phyloP scores from a whole-genome alignment of 2,329 filamentous ascomycete species.

The Colletotrichum noveboracense region DNA sequence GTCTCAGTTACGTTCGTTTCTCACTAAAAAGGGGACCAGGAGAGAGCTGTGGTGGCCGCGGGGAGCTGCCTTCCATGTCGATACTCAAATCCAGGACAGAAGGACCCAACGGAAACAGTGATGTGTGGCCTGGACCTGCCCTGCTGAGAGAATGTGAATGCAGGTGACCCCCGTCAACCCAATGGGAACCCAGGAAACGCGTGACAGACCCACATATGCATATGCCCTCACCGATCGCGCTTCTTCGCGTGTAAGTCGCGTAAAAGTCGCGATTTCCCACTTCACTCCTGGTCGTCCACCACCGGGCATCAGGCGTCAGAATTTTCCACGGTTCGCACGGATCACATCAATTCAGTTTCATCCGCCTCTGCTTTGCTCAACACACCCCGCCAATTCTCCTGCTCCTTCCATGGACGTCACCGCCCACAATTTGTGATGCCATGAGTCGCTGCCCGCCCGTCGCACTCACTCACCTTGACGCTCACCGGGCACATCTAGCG shows the following conservation, averaged over 20 bases:
- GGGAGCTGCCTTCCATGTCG: not conserved
- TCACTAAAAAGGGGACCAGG: not conserved
- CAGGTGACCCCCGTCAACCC: not conserved
- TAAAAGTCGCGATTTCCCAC: conserved; percentile 6
- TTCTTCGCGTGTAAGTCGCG: not conserved
- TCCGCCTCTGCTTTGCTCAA: not conserved
- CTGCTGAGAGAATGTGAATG: not conserved
- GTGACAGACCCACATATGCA: not conserved
- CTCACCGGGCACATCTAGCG: conserved; percentile 1
- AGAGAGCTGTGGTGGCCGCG: not conserved
- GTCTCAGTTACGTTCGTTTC: not conserved
- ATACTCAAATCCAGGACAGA: not conserved
- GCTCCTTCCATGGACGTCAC: conserved; percentile 3
- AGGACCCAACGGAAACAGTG: not conserved
- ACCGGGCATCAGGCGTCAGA: not conserved
- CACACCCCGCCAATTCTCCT: not conserved
- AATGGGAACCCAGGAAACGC: not conserved
- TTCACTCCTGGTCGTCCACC: not conserved
- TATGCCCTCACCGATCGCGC: not conserved
- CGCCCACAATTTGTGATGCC: conserved; percentile 11
- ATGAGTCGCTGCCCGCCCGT: conserved; percentile 3
- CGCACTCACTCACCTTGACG: conserved; percentile 1
- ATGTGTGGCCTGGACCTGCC: not conserved
- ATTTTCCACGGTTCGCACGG: conserved; percentile 4
- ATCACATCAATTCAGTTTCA: conserved; percentile 1